Evolutionary conservation across 176 grass and related monocot species (phyloP).

Genomic region (Canna indica): DNA sequence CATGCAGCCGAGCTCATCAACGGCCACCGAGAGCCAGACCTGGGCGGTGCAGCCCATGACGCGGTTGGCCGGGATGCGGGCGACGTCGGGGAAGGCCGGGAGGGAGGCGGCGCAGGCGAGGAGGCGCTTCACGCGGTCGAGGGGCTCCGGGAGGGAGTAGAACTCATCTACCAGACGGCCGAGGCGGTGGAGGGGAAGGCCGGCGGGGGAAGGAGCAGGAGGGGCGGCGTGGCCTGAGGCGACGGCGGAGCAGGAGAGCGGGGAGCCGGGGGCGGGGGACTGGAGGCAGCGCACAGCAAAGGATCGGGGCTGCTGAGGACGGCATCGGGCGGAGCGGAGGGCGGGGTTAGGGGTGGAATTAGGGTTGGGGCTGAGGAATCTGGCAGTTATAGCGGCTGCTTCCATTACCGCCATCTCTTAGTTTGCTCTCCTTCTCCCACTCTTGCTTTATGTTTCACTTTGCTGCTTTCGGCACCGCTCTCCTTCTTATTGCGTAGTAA

Average conservation of each 20-base stretch:
- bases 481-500: too few relatives aligned
- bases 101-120: conserved; percentile 47
- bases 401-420: background rate
- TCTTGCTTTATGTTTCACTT: too few relatives aligned
- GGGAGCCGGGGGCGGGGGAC: conserved; percentile 11
- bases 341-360: background rate
- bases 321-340: background rate
- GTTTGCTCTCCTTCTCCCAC: too few relatives aligned
- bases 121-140: conserved; percentile 53
- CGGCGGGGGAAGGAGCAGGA: background rate
- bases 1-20: conserved; percentile 41
- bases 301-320: background rate
- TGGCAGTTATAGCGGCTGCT: background rate
- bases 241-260: conserved; percentile 22
- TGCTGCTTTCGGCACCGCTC: too few relatives aligned
- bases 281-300: conserved; percentile 33
- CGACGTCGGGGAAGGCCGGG: conserved; percentile 44
- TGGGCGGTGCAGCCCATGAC: conserved; percentile 88
- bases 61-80: conserved; percentile 48
- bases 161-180: conserved; percentile 53
- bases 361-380: background rate
- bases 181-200: conserved; percentile 25
- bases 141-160: conserved; percentile 36
- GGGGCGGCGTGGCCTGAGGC: conserved; percentile 14
- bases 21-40: conserved; percentile 31